These are phyloP conservation scores for Ophiostoma montium DNA, from an alignment of 2,329 filamentous ascomycete genomes.

Conservation along the genomic window DNA sequence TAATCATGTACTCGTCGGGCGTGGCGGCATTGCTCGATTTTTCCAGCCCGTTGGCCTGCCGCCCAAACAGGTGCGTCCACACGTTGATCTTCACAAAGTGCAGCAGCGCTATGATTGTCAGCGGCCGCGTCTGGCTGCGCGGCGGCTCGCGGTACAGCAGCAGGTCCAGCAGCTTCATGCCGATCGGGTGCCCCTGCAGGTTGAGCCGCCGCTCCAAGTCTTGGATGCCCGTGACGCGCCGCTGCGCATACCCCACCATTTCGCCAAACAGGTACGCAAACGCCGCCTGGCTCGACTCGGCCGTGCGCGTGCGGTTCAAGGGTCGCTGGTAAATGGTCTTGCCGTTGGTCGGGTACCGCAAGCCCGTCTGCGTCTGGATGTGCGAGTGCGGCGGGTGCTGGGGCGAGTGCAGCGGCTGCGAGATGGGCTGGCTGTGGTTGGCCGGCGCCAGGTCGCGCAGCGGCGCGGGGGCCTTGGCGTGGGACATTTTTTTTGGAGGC, in stretches of 20 bases:
- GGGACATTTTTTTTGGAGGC: constrained; percentile 3
- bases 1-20: constrained; percentile 96
- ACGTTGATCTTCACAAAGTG: constrained; percentile 90
- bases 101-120: constrained; percentile 77
- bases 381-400: constrained; percentile 25
- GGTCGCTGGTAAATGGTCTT: constrained; percentile 98
- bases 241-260: constrained; percentile 92
- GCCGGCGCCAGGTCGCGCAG: constrained; percentile 2
- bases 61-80: constrained; percentile 84
- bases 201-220: constrained; percentile 91
- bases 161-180: constrained; percentile 87
- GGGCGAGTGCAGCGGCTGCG: constrained; percentile 4
- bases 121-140: constrained; percentile 60
- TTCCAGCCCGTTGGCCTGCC: constrained; percentile 84
- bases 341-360: constrained; percentile 81
- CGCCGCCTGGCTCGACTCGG: constrained; percentile 81
- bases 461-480: constrained; percentile 7
- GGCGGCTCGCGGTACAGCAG: constrained; percentile 70
- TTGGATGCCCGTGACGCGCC: constrained; percentile 78
- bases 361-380: constrained; percentile 38
- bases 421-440: constrained; percentile 2
- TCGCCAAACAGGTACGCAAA: constrained; percentile 95
- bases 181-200: constrained; percentile 82
- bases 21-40: constrained; percentile 70
- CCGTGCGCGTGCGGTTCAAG: constrained; percentile 74